Base-by-base conservation (phyloP, 768 basidiomycete genomes). In the Polyporus arcularius region DNA sequence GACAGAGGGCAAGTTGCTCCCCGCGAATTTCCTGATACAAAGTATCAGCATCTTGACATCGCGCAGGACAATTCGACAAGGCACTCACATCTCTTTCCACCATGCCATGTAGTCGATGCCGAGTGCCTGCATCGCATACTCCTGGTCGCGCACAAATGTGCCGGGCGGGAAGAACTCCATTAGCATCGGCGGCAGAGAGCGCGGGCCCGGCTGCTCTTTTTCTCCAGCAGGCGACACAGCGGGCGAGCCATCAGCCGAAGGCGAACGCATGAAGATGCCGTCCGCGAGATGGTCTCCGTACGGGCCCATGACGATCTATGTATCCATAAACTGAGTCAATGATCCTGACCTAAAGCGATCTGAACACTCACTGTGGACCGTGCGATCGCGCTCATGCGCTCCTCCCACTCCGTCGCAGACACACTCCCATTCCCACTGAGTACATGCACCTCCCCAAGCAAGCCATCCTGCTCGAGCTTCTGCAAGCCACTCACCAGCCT, bases 91-190 rank as follows among this genome's bases (percentile, higher is more conserved):
- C 35, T 67, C 73, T 18, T 77, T 75, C 73, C 79, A 79, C 86
- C 85, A 87, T 8, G 83, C 87, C 49, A 85, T 69, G 66, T 90
- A 89, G 10, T 75, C 73, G 57, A 87, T 75, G 10, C 82, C 81
- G 26, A 87, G 67, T 8, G 83, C 79, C 31, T 74, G 74, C n/a
- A 78, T 78, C 18, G 87, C 80, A 51, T 84, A 73, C 67, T 87
- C 83, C 58, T 82, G 80, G 65, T 91, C 88, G 50, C 80, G 82
- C 28, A 80, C 78, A 71, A 89, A 92, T 18, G 80, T 80, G n/a
- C 81, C 82, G 2, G 80, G 75, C 18, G 85, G 88, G 74, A 90
- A 92, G 67, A 94, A 79, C 73, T 95, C 92, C 76, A 93, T 83
- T 39, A 93, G 77, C 3, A 86, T 85, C 21, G 89, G 79, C 28